Evolutionary conservation across 345 rosid genomes (phyloP).

Genomic region (Eucalyptus pauciflora): DNA sequence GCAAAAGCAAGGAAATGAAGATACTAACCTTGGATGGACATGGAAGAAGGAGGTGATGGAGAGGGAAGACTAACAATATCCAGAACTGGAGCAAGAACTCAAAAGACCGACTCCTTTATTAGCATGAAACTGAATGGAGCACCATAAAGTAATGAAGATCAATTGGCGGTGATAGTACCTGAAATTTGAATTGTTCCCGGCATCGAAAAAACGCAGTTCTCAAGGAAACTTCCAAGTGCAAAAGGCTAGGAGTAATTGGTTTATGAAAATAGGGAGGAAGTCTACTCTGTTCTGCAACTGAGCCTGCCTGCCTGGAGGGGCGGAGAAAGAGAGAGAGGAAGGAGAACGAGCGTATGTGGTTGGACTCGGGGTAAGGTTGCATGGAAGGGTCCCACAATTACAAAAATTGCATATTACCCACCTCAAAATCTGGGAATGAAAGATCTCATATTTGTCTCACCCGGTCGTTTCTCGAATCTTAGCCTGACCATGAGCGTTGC

Average conservation of each 20-base stretch:
- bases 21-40: slow-evolving; percentile 49
- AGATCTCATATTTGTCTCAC: slow-evolving; percentile 12
- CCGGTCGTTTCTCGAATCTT: background rate
- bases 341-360: slow-evolving; percentile 28
- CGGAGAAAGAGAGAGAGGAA: background rate
- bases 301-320: background rate
- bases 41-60: slow-evolving; percentile 26
- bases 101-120: background rate
- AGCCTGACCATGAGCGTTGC: background rate
- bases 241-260: background rate
- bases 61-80: slow-evolving; percentile 38
- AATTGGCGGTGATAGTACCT: slow-evolving; percentile 22
- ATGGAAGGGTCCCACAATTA: slow-evolving; percentile 24
- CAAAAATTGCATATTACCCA: background rate
- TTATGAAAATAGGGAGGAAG: background rate
- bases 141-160: background rate
- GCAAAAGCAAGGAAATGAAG: background rate
- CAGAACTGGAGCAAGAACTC: slow-evolving; percentile 33
- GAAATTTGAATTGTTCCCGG: slow-evolving; percentile 91
- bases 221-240: background rate
- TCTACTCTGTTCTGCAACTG: background rate
- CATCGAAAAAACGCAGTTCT: slow-evolving; percentile 23
- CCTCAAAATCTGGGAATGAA: background rate
- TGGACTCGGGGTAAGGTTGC: slow-evolving; percentile 10
- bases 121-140: background rate